Percentiles rank a stretch among this genome's conserved stretches.
These are phyloP conservation scores for Begonia fuchsioides DNA, from an alignment of 306 rosid genomes.

Conservation along the genomic window DNA sequence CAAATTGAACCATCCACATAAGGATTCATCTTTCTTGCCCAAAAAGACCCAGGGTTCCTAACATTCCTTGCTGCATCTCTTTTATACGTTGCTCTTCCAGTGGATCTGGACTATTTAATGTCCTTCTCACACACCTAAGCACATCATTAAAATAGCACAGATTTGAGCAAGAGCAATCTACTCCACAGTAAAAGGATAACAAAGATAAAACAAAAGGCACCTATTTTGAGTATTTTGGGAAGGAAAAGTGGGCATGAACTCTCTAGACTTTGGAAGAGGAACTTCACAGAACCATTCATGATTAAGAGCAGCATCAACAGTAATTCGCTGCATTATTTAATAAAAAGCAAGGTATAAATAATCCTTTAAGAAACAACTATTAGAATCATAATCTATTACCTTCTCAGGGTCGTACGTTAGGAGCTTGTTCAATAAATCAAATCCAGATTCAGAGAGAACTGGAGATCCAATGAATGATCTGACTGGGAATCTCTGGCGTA, in stretches of 20 bases:
- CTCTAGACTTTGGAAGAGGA: constrained; percentile 94
- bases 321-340: constrained; percentile 53
- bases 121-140: constrained; percentile 61
- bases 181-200: constrained; percentile 3
- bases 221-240: constrained; percentile 99
- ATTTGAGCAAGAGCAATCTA: neutral
- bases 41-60: constrained; percentile 81
- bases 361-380: constrained; percentile 2
- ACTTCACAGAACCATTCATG: constrained; percentile 97
- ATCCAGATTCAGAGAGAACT: constrained; percentile 95
- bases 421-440: constrained; percentile 95
- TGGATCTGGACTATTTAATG: constrained; percentile 88
- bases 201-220: constrained; percentile 18
- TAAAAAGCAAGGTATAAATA: constrained; percentile 6
- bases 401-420: constrained; percentile 95
- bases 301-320: constrained; percentile 86
- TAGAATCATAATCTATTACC: constrained; percentile 25
- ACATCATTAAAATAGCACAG: constrained; percentile 8
- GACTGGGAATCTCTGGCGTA: constrained; percentile 96
- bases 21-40: constrained; percentile 31
- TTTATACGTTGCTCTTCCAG: constrained; percentile 91
- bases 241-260: constrained; percentile 98
- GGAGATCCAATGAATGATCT: constrained; percentile 97
- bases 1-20: constrained; percentile 14
- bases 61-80: constrained; percentile 78